Base-by-base conservation (phyloP, 176 grass and related monocot genomes). In the Chrysopogon serrulatus region DNA sequence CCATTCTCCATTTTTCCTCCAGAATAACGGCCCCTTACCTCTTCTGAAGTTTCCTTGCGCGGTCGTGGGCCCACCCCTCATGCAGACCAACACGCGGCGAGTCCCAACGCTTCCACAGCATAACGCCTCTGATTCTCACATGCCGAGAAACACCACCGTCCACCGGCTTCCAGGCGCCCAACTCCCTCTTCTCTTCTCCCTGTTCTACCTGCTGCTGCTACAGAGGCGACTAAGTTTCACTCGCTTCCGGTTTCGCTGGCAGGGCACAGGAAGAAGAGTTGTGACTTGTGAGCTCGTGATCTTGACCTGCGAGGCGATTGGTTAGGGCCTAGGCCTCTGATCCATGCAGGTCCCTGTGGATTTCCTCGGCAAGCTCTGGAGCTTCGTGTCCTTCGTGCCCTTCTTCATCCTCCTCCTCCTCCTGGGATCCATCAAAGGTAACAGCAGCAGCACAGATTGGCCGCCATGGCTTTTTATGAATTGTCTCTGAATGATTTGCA, bases 311-410 rank as follows among this genome's bases (percentile, higher is more conserved):
- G 16, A 42, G 27, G 49, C 2, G 17, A 23, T 48, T 74, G 54
- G 13, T 7, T 16, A 44, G 42, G 62, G 21, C 40, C 37, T 64
- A 1, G 16, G 24, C 35, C 5, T 54, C 37, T 31, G 61, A 48
- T 63, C 77, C 57, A 98, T 98, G 96, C 84, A 93, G 43, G 89
- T 89, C 33, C 91, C 91, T 17, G 76, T 80, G 80, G 89, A 87
- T 12, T 93, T 95, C 69, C 72, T 98, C 16, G 76, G 83, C 68
- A 90, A 90, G 68, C 85, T 95, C 47, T 95, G 93, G 96, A 98
- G 93, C 73, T 84, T 95, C 56, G 33, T 87, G 6, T 90, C 96
- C 16, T 95, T 93, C 77, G 64, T 95, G 32, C 96, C 93, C 3
- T 95, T 91, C 89, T 98, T 98, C 76, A 0, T 92, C 76, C 76